These are phyloP conservation scores for Globisporangium spiculum DNA, from an alignment of 352 stramenopile species.

Conservation along the genomic window DNA sequence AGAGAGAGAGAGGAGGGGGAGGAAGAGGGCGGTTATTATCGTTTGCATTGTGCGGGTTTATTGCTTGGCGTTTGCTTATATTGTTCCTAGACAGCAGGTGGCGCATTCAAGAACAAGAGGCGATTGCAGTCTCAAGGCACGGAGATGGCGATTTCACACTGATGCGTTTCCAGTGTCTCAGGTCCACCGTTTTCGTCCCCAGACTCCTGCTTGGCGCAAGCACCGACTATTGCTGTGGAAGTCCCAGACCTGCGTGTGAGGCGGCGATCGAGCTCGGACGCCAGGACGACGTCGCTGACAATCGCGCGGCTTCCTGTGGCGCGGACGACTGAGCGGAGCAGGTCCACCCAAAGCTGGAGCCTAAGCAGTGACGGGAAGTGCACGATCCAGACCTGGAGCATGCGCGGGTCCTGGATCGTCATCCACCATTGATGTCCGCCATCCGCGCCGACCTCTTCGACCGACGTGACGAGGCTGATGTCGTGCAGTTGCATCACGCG, in stretches of 20 bases:
- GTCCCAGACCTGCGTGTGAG: constrained; percentile 2
- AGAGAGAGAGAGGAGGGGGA: not conserved
- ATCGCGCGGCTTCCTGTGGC: constrained; percentile 30
- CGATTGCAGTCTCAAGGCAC: constrained; percentile 5
- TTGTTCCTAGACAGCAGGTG: not conserved
- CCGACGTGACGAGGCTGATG: constrained; percentile 56
- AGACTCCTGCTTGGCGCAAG: not conserved
- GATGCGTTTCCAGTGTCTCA: not conserved
- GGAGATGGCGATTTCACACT: constrained; percentile 1
- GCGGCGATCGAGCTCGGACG: constrained; percentile 12
- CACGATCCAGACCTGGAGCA: constrained; percentile 61
- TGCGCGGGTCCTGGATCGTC: constrained; percentile 53
- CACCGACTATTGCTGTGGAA: not conserved
- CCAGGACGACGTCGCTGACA: constrained; percentile 42
- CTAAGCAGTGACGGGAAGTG: constrained; percentile 44
- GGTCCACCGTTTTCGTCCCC: not conserved
- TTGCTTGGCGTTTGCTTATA: not conserved
- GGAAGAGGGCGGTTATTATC: not conserved
- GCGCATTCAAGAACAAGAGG: not conserved
- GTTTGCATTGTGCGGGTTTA: not conserved
- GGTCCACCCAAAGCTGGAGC: constrained; percentile 39
- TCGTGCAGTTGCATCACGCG: constrained; percentile 51
- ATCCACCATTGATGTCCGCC: constrained; percentile 54
- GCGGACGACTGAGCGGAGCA: constrained; percentile 35
- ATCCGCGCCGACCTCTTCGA: constrained; percentile 39